Base-by-base conservation (phyloP, 2,329 filamentous ascomycete species). In the Aspergillus terreus region DNA sequence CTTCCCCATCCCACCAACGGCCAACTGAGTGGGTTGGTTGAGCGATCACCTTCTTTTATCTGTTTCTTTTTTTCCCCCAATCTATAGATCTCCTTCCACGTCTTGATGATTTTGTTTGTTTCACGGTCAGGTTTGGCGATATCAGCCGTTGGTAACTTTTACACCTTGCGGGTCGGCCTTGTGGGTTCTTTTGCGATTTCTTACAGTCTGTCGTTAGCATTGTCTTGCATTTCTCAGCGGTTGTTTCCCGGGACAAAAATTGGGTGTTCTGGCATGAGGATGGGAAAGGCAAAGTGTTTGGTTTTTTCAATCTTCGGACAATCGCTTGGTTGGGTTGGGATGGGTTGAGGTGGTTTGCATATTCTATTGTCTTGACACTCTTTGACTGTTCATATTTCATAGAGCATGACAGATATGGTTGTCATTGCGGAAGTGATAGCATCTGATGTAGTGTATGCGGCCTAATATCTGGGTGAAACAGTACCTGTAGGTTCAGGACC, bases 191-290 rank as follows among this genome's bases (percentile, higher is more conserved):
- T 12, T 45, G 38, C 19, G 45, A 27, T 49, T 38, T 38, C 46
- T 53, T 40, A 6, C 40, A 25, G 41, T 41, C 44, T 47, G 41
- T 53, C 50, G 43, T 52, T 55, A 49, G 54, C 51, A 57, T 58
- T 17, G 44, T 55, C 41, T 55, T 56, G 60, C 60, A 63, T 63
- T 60, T 62, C 55, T 62, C 57, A 60, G 60, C 59, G 59, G 38
- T 42, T 58, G 49, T 57, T 58, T 55, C 49, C 42, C 54, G 36
- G 51, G 51, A 44, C 47, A 54, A 60, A 58, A 54, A 54, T 53
- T 47, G 55, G 53, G 53, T 53, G 60, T 57, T 50, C 53, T 54
- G 48, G 49, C 51, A 53, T 51, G 49, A 53, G 45, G 54, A 49
- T 53, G 57, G 48, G 54, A 58, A 58, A 52, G 25, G 44, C 45